phyloP scores from a whole-genome alignment of 1,284 basidiomycete species.

The Ceratobasidium sp. region DNA sequence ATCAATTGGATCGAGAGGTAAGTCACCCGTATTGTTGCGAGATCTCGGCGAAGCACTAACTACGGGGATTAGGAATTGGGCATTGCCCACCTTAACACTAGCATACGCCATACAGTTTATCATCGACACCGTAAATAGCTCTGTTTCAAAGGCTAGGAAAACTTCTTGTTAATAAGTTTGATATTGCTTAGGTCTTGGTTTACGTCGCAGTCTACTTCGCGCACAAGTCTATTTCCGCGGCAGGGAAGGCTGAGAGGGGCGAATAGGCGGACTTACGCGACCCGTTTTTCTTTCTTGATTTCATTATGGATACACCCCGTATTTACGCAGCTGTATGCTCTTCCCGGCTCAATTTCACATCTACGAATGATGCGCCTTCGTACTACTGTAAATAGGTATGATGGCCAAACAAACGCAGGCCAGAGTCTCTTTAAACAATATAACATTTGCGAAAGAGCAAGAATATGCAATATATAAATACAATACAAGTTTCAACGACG shows the following conservation, averaged over 20 bases:
- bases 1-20: background rate
- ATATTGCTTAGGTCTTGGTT: background rate
- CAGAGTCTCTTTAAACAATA: too few species aligned
- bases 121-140: constrained; percentile 22
- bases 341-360: too few species aligned
- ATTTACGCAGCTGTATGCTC: too few species aligned
- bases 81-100: constrained; percentile 24
- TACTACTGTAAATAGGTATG: too few species aligned
- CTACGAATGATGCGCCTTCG: too few species aligned
- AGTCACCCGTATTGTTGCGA: background rate
- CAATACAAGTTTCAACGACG: background rate
- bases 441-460: background rate
- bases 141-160: background rate
- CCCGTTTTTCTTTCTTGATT: too few species aligned
- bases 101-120: constrained; percentile 33
- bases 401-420: too few species aligned
- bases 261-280: too few species aligned
- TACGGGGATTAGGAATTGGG: background rate
- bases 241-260: background rate
- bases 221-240: background rate
- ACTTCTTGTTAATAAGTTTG: background rate
- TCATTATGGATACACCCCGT: background rate
- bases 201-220: constrained; percentile 19
- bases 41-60: too few species aligned
- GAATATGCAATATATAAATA: constrained; percentile 17